A percentile compares a stretch with the other conserved stretches of the same genome.
Conservation (phyloP, 2,329 filamentous ascomycete species). For the Pseudocercospora pini-densiflorae region DNA sequence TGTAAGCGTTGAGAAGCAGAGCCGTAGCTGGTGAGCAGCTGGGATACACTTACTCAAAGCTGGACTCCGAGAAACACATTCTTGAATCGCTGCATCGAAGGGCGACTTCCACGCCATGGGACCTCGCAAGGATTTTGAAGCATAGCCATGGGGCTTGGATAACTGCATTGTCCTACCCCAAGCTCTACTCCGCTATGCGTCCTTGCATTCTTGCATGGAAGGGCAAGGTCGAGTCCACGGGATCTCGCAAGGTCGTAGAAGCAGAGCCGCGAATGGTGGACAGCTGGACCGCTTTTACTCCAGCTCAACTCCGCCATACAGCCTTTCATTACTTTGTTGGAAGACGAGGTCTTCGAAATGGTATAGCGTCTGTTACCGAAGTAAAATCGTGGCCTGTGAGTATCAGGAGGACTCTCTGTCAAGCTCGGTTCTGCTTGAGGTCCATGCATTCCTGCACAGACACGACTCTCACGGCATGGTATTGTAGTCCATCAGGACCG, state of each 20-base stretch:
- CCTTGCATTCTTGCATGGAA: not conserved
- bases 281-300: too few species aligned
- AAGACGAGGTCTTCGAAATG: too few species aligned
- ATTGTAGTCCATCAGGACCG: too few species aligned
- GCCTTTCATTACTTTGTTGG: too few species aligned
- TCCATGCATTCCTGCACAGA: too few species aligned
- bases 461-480: too few species aligned
- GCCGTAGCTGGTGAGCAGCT: not conserved
- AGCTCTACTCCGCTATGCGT: not conserved
- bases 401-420: too few species aligned
- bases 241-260: not conserved
- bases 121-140: not conserved
- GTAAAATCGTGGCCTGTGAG: too few species aligned
- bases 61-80: not conserved
- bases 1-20: not conserved
- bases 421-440: too few species aligned
- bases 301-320: too few species aligned
- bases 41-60: not conserved
- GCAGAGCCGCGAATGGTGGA: not conserved
- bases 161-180: not conserved
- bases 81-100: not conserved
- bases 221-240: not conserved
- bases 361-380: too few species aligned
- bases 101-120: not conserved
- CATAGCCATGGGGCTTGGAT: not conserved